Evolutionary conservation across 2,329 filamentous ascomycete species (phyloP), one percentile per base, ranked within the genome.

Genomic region (Grosmannia serpens): DNA sequence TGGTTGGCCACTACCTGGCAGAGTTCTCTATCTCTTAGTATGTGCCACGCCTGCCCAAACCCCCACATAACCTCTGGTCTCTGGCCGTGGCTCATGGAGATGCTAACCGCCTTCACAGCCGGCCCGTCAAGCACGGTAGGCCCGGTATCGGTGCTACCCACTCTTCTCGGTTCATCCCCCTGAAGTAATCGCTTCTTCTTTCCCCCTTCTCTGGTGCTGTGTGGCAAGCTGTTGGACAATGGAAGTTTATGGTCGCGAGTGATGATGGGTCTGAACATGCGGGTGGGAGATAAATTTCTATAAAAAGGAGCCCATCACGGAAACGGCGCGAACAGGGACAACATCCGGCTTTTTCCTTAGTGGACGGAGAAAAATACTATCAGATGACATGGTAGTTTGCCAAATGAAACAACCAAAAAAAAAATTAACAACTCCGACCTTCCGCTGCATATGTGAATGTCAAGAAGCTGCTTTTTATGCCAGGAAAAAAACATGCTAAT

Each of bases 21-120:
- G 94, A 99, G 82, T 99, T 99, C 86, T 96, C 91, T 69, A 99
- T 99, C 83, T 94, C 92, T 82, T 99, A 99, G 90, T 95, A 88
- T 71, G 89, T 90, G 22, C 26, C 26, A 7, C 29, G 20, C 38
- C 3, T 10, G 22, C 13, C 10, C 20, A 9, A 4, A 17, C 11
- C 13, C 15, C 26, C 15, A 8, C 27, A 8, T 24, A 11, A 9
- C 29, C 24, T 15, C 11, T 10, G 33, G 33, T 35, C 33, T 35
- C 10, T 13, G 33, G 33, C 33, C 33, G 15, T 10, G 3, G 33
- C 10, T 10, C 10, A 13, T 13, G 33, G 33, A 24, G 2, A 22
- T 49, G 20, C 58, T 57, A 57, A 57, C 58, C 38, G 59, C 64
- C 7, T 22, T 33, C 61, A 74, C 71, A 95, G 91, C 89, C 91